Base-by-base conservation (phyloP, 2,329 filamentous ascomycete species). In the Stachybotrys chartarum region DNA sequence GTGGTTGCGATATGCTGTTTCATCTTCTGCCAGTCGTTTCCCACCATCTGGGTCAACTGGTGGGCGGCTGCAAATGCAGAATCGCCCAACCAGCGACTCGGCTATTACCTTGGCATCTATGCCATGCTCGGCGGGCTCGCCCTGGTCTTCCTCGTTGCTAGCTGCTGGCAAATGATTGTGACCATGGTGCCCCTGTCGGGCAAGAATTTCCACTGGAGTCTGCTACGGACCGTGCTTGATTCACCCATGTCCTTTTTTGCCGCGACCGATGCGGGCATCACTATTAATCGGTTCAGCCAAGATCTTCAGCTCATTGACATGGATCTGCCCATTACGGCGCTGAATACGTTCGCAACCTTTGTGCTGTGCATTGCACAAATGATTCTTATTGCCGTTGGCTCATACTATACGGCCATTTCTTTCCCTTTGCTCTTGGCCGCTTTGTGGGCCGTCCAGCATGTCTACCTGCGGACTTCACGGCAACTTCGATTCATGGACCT, bases 401-500 rank as follows among this genome's bases (percentile, higher is more conserved):
- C 62, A 0, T 55, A 58, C 7, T 64, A 61, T 35, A 60, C 57
- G 0, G 64, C 63, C 5, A 55, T 60, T 0, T 57, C 60, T 0
- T 63, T 63, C 0, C 50, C 50, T 24, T 30, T 52, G 30, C 31
- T 52, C 3, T 18, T 52, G 14, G 50, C 32, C 14, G 51, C 54
- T 0, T 12, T 65, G 32, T 66, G 58, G 54, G 30, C 57, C 0
- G 56, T 64, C n/a, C 50, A 52, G 50, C 50, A 35, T 32, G 17
- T 52, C 6, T 57, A 82, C 58, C 69, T 82, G 0, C 70, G 76
- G 1, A 82, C 79, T 0, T 80, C 78, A 0, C 75, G 78, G 0
- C 79, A 81, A 60, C 62, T 82, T 6, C 72, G 80, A 7, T 72
- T 78, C 32, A 68, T 82, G 30, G 80, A 82, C 53, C 66, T 82